Evolutionary conservation across 768 basidiomycete genomes (phyloP), one percentile per base, ranked within the genome.

Genomic region (Pleurotus eryngii): DNA sequence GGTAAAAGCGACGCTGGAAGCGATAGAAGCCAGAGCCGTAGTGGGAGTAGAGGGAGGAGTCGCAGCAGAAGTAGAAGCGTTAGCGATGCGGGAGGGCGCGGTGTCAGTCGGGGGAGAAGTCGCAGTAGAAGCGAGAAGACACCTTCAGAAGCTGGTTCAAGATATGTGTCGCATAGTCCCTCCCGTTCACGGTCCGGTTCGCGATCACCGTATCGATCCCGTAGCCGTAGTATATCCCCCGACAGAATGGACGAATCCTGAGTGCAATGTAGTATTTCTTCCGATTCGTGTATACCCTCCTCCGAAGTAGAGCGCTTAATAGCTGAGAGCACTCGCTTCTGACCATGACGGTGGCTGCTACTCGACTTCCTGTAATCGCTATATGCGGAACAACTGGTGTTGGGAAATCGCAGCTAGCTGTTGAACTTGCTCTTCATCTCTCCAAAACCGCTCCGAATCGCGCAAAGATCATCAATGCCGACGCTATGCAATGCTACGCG

Each of bases 341-440:
- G 15, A 54, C 15, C 37, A 50, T 63, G 24, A 48, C 56, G 11
- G 15, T 40, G 47, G 27, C 57, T 58, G 78, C 79, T 74, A 68
- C 79, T 57, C 64, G 81, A 42, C 78, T 76, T 27, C 90, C 91
- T 18, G 73, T 97, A 63, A 84, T 98, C 54, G 81, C 88, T 15
- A 85, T 98, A 51, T 92, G 92, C 59, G 96, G 96, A 35, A 95
- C 96, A 0, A 99, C 96, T 22, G 90, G 96, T 20, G 94, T 95
- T 14, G 97, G 97, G 50, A 99, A 98, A 73, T 95, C 95, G 11
- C 90, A 90, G 56, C 79, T 98, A 6, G 91, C 91, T 3, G 83
- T 99, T 18, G 87, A 97, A 58, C 81, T 99, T 14, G 95, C 95
- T 22, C 77, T 85, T 35, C 78, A 76, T 57, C 69, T 88, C 20